Conservation (phyloP, 129 eudicot species). For the Tagetes erecta region DNA sequence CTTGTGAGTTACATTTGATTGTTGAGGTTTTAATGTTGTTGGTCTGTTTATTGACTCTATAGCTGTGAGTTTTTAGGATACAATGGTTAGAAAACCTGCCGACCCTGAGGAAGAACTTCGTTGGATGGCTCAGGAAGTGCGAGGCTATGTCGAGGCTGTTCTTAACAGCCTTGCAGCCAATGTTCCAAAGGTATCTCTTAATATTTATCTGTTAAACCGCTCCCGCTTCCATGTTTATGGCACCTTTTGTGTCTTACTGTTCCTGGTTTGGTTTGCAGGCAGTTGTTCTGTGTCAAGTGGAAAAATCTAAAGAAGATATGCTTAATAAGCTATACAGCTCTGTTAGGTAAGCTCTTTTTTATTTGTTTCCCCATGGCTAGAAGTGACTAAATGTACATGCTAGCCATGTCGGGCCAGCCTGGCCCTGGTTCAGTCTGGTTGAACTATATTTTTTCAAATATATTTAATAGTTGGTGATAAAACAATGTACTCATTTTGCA, state of each 20-base stretch:
- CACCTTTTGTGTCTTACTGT: neutral
- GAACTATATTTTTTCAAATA: neutral
- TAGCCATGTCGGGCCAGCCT: neutral
- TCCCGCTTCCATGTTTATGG: neutral
- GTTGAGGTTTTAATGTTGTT: neutral
- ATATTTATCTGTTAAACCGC: neutral
- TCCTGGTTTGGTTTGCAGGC: slow-evolving; percentile 56
- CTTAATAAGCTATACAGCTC: slow-evolving; percentile 93
- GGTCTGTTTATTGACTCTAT: neutral
- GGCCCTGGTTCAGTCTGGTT: neutral
- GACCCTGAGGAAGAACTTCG: slow-evolving; percentile 99
- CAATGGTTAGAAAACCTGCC: slow-evolving; percentile 90
- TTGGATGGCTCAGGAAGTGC: slow-evolving; percentile 99
- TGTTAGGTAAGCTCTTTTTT: slow-evolving; percentile 63
- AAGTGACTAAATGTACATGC: neutral
- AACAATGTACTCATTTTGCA: neutral
- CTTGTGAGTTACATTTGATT: slow-evolving; percentile 55
- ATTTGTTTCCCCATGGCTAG: neutral
- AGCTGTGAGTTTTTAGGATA: slow-evolving; percentile 48
- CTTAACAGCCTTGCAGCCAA: slow-evolving; percentile 98
- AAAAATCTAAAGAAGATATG: slow-evolving; percentile 99
- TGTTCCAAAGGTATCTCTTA: slow-evolving; percentile 75
- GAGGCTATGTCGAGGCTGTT: slow-evolving; percentile 98
- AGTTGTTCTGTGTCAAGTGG: slow-evolving; percentile 98
- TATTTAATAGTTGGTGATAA: neutral